A percentile compares a stretch with the other conserved stretches of the same genome.
Conservation (phyloP, 2,329 filamentous ascomycete genomes). For the Decorospora gaudefroyi region DNA sequence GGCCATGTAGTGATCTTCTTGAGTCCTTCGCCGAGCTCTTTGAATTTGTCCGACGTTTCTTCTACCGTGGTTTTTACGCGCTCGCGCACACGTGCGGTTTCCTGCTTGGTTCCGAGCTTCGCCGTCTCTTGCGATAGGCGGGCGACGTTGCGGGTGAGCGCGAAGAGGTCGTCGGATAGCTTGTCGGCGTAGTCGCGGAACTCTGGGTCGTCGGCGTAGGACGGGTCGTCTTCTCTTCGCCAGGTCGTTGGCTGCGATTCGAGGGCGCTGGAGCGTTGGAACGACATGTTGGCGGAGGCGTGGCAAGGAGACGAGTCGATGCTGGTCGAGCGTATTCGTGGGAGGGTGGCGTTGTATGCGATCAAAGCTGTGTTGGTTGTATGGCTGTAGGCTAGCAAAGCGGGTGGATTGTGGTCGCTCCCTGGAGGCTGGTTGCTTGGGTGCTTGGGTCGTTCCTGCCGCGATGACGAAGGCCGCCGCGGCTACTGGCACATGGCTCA, state of each 20-base stretch:
- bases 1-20: conserved; percentile 83
- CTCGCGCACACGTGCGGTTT: conserved; percentile 88
- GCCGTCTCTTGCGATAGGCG: conserved; percentile 82
- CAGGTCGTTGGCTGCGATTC: conserved; percentile 75
- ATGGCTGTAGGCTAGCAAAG: conserved; percentile 17
- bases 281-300: conserved; percentile 74
- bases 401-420: too few species aligned
- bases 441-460: conserved; percentile 24
- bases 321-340: not conserved
- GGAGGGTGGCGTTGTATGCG: conserved; percentile 5
- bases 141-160: conserved; percentile 83
- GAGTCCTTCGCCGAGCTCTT: conserved; percentile 87
- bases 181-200: conserved; percentile 82
- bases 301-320: not conserved
- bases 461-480: conserved; percentile 33
- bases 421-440: conserved; percentile 31
- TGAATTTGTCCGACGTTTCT: conserved; percentile 83
- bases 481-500: conserved; percentile 23
- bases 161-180: conserved; percentile 86
- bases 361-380: conserved; percentile 5
- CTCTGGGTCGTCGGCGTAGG: conserved; percentile 89
- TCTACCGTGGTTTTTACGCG: conserved; percentile 85
- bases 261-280: conserved; percentile 80
- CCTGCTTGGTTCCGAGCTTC: conserved; percentile 84
- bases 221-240: conserved; percentile 69